Evolutionary conservation across 2,329 filamentous ascomycete genomes (phyloP).

Genomic region (Trichoderma gracile): DNA sequence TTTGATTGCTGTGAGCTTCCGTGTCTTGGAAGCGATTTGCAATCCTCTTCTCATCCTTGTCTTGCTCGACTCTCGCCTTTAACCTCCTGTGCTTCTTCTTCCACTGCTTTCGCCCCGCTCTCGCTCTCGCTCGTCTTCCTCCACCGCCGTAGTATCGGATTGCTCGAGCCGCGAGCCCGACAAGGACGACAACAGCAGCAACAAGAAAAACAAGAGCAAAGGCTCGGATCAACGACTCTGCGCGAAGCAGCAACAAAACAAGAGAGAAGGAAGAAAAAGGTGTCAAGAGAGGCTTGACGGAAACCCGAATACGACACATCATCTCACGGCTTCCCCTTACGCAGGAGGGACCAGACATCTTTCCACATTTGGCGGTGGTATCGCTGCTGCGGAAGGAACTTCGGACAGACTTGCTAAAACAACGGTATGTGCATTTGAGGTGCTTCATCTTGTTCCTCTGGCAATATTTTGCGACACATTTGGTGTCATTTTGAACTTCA

Average conservation of each 20-base stretch:
- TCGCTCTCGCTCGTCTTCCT: background rate
- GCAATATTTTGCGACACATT: no score
- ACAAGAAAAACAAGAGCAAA: background rate
- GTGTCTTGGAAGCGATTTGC: background rate
- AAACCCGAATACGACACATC: conserved; percentile 5
- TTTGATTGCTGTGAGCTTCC: conserved; percentile 8
- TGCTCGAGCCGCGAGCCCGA: background rate
- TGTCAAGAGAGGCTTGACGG: background rate
- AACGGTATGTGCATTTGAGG: background rate
- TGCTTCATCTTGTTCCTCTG: background rate
- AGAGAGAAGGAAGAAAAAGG: background rate
- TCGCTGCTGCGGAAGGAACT: background rate
- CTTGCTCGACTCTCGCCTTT: no score
- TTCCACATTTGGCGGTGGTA: background rate
- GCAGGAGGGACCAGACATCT: background rate
- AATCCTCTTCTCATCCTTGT: background rate
- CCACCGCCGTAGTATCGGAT: background rate
- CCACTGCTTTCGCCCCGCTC: background rate
- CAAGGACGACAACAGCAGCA: background rate
- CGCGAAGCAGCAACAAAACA: background rate
- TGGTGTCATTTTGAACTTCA: no score
- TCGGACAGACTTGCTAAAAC: background rate
- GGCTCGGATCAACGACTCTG: background rate
- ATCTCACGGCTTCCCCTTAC: background rate
- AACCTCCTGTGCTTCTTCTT: no score